Evolutionary conservation across 345 rosid genomes (phyloP), one percentile per base, ranked within the genome.

Genomic region (Arabis alpina): DNA sequence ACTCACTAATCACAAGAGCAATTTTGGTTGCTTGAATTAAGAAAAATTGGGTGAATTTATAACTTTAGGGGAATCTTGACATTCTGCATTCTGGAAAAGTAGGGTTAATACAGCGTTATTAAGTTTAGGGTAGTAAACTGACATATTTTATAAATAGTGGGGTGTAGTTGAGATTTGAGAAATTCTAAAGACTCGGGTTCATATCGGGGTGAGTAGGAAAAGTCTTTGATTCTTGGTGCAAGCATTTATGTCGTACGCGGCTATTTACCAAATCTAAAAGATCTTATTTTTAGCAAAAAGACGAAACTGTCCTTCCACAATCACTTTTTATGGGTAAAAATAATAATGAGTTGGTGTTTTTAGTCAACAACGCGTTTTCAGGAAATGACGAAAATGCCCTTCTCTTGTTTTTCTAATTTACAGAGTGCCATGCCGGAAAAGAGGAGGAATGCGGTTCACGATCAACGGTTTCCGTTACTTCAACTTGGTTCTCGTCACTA

Each of bases 401-500:
- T 65, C 2, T 0, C 0, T 30, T 45, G 50, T 19, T 43, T 12
- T 6, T 0, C 16, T 24, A 28, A 10, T 63, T 64, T 14, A 67
- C 76, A 86, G 90, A 60, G 86, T 83, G 57, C 87, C 87, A 44
- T 86, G 90, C 86, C 77, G 86, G 44, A 86, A 83, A 67, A 76
- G 58, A 37, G 90, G 87, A 30, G 90, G 90, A 30, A 86, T 83
- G 49, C 72, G 90, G 72, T 83, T 86, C 74, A 82, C 87, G 5
- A 76, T 86, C 76, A 83, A 87, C 77, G 87, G 91, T 3, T 83
- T 78, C 86, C 83, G 81, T n/a, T 86, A 86, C 85, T 86, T 86
- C 49, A 86, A 86, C 83, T 69, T 86, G 80, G 90, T 86, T 16
- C 60, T 86, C 6, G 80, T 86, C 52, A 57, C 90, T 2, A 86